phyloP scores from a whole-genome alignment of 2,329 filamentous ascomycete genomes.

The Raffaelea arxii region DNA sequence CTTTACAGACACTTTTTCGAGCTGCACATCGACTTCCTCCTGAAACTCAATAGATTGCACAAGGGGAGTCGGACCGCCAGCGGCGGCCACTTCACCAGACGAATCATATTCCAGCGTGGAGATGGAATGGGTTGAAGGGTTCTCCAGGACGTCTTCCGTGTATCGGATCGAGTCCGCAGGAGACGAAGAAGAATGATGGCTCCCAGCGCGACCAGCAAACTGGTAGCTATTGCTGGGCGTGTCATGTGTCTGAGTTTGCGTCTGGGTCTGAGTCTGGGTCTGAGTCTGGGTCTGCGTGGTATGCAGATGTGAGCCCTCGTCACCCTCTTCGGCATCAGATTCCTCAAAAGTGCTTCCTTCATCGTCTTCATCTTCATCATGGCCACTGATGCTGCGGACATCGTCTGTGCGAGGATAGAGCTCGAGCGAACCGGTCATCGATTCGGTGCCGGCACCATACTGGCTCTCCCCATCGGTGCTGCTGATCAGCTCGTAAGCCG shows the following conservation, averaged over 20 bases:
- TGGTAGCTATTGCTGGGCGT: constrained; percentile 8
- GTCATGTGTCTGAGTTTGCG: constrained; percentile 10
- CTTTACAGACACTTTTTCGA: constrained; percentile 33
- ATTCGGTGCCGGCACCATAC: constrained; percentile 37
- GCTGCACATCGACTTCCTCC: constrained; percentile 23
- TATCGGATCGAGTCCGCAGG: constrained; percentile 38
- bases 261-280: constrained; percentile 29
- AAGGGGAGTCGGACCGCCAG: constrained; percentile 11
- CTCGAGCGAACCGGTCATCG: constrained; percentile 17
- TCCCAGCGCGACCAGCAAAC: constrained; percentile 10
- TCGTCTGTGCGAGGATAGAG: constrained; percentile 17
- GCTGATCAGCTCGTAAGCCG: constrained; percentile 47
- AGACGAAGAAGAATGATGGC: constrained; percentile 12
- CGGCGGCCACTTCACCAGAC: constrained; percentile 11
- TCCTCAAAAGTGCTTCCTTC: constrained; percentile 23
- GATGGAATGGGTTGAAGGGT: constrained; percentile 24
- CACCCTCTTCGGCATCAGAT: constrained; percentile 30
- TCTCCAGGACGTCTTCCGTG: constrained; percentile 36
- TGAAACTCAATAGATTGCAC: constrained; percentile 34
- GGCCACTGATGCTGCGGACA: constrained; percentile 20
- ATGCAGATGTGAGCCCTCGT: too few relatives aligned
- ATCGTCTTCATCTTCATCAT: constrained; percentile 33
- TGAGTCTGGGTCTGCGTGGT: constrained; percentile 15
- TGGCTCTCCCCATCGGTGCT: constrained; percentile 44
- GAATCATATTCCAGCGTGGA: constrained; percentile 14